phyloP scores from a whole-genome alignment of 148 eudicot genomes.

The Talinum fruticosum region DNA sequence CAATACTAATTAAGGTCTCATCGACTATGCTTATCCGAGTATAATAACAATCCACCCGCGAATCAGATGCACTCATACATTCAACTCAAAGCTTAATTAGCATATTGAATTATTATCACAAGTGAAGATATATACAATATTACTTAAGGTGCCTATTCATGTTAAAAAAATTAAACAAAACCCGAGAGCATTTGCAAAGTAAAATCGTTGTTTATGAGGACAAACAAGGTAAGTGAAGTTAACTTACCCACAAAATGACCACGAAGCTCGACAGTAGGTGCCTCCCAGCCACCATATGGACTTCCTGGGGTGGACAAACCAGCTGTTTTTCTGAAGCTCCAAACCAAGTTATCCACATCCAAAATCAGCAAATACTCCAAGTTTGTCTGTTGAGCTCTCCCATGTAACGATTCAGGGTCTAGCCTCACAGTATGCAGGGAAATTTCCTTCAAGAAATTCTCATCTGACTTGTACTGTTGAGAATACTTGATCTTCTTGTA shows the following conservation, averaged over 20 bases:
- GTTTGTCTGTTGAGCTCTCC: slow-evolving; percentile 72
- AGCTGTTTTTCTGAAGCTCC: slow-evolving; percentile 83
- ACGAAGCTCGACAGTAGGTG: slow-evolving; percentile 55
- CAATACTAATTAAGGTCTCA: not conserved
- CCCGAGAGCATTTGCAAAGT: not conserved
- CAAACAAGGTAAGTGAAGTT: slow-evolving; percentile 3
- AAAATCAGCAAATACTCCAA: slow-evolving; percentile 73
- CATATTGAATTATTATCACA: not conserved
- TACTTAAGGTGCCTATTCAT: no score
- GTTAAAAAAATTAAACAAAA: not conserved
- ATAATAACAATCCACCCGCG: no score
- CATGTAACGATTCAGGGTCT: slow-evolving; percentile 51
- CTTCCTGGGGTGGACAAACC: slow-evolving; percentile 59
- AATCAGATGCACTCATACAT: not conserved
- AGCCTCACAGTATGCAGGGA: slow-evolving; percentile 68
- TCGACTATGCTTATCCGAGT: not conserved
- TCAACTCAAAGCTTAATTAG: not conserved
- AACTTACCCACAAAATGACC: slow-evolving; percentile 97
- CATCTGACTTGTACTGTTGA: slow-evolving; percentile 26
- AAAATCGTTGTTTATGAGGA: no score
- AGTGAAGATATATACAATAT: no score
- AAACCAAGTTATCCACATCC: slow-evolving; percentile 74
- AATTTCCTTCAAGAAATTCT: slow-evolving; percentile 50
- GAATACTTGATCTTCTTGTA: slow-evolving; percentile 57
- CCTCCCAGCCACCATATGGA: slow-evolving; percentile 93